Base-by-base conservation (phyloP, 2,329 filamentous ascomycete genomes). In the Juglanconis oblonga region DNA sequence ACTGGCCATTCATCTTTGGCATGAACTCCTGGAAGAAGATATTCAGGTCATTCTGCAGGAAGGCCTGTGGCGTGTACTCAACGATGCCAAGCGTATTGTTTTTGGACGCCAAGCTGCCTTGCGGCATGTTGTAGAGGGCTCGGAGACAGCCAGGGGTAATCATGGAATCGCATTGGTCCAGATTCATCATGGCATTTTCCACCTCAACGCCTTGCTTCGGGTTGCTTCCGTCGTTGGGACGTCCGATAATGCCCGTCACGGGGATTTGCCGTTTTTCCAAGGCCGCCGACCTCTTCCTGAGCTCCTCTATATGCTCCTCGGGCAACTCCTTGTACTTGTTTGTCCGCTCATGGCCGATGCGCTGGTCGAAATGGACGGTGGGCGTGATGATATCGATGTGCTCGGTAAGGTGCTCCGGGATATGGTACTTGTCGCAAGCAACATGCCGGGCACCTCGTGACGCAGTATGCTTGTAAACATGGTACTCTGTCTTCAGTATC, bases 131-230 rank as follows among this genome's bases (percentile, higher is more conserved):
- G 65, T 80, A 82, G 24, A 83, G 71, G 5, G 80, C 76, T 48
- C 77, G 76, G 54, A 85, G 75, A 65, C 85, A 87, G 47, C 77
- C 76, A 0, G 83, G 82, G 0, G 83, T 86, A 64, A 87, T 84
- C 66, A 80, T 78, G 13, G 72, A 70, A 64, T 82, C 79, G 67
- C 85, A 88, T 56, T 75, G 69, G 35, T 61, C 57, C 11, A 73
- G 68, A 42, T 64, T 64, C 62, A 72, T 67, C 45, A 72, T 63
- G 1, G 71, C 70, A 52, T 71, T 72, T 53, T 63, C 61, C 48
- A 73, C 65, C 11, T 58, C 54, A 11, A 64, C 67, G 32, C 71
- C 71, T 59, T 73, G 67, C 64, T 73, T 74, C 0, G 72, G 68
- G 29, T 67, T 66, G 47, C 66, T 67, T 9, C 65, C 65, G 24